These are phyloP conservation scores for Xylona heveae DNA, from an alignment of 495 filamentous ascomycete species.

Conservation along the genomic window DNA sequence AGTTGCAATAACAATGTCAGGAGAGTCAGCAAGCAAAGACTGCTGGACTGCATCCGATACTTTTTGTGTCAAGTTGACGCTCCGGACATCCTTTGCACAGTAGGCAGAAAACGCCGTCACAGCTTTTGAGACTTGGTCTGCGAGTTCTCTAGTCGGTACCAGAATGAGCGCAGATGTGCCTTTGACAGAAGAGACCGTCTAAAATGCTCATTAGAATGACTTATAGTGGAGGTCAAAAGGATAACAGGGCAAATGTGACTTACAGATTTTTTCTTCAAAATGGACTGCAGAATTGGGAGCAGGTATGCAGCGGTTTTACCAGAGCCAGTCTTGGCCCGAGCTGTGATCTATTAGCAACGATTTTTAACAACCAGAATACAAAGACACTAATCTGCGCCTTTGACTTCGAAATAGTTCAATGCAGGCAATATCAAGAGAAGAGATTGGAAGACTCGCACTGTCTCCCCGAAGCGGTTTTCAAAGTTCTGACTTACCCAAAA, in stretches of 20 bases:
- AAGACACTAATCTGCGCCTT: not conserved
- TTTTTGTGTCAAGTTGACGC: conserved; percentile 70
- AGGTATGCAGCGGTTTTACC: conserved; percentile 96
- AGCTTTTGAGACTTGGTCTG: conserved; percentile 64
- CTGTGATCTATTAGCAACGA: conserved; percentile 18
- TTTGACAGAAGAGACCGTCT: conserved; percentile 22
- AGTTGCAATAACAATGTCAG: conserved; percentile 78
- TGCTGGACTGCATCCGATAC: conserved; percentile 71
- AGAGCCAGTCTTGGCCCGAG: conserved; percentile 78
- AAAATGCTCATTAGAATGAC: conserved; percentile 4
- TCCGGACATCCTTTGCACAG: conserved; percentile 63
- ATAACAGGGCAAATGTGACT: conserved; percentile 10
- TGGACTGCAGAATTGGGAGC: conserved; percentile 65
- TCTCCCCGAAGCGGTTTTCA: too few species aligned
- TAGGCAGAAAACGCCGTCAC: conserved; percentile 52
- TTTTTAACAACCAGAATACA: not conserved
- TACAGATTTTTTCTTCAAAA: conserved; percentile 57
- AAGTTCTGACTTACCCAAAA: conserved; percentile 44
- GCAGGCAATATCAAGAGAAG: too few species aligned
- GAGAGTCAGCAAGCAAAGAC: conserved; percentile 65
- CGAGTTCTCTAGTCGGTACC: conserved; percentile 84
- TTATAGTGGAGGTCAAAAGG: not conserved
- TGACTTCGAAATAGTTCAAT: not conserved
- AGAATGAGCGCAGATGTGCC: conserved; percentile 55
- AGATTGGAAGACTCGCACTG: too few species aligned